A percentile compares a stretch with the other conserved stretches of the same genome.
These are phyloP conservation scores for Pulveroboletus ravenelii DNA, from an alignment of 768 basidiomycete genomes.

Conservation along the genomic window DNA sequence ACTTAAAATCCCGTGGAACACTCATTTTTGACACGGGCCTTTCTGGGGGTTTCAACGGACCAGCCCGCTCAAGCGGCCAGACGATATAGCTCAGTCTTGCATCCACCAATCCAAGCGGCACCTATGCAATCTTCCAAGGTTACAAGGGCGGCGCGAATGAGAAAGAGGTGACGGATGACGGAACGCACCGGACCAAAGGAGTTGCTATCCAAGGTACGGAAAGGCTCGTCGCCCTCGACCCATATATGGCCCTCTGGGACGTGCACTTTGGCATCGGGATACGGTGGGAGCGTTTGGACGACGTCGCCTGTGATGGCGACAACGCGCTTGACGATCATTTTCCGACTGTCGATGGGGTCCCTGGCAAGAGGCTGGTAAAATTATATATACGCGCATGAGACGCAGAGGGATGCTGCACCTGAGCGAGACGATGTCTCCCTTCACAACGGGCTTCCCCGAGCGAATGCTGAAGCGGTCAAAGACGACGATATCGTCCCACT, in stretches of 20 bases:
- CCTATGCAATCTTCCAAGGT: constrained; percentile 1
- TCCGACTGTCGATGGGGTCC: constrained; percentile 52
- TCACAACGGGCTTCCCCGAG: constrained; percentile 33
- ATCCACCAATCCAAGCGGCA: constrained; percentile 47
- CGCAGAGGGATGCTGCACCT: constrained; percentile 35
- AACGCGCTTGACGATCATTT: constrained; percentile 61
- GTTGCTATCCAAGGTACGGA: constrained; percentile 66
- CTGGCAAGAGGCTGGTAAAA: constrained; percentile 30
- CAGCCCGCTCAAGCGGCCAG: constrained; percentile 50
- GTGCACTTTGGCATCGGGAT: constrained; percentile 47
- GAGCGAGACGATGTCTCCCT: constrained; percentile 65
- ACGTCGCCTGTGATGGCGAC: constrained; percentile 58
- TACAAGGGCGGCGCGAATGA: neutral
- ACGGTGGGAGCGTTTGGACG: constrained; percentile 66
- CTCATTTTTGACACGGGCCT: constrained; percentile 15
- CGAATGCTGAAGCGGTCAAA: constrained; percentile 52
- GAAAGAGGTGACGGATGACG: neutral
- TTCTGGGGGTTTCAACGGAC: constrained; percentile 29
- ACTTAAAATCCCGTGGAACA: constrained; percentile 18
- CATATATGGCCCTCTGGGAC: constrained; percentile 65
- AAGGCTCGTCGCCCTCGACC: constrained; percentile 52
- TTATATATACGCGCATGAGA: neutral
- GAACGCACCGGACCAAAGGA: constrained; percentile 59
- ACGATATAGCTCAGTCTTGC: constrained; percentile 46
- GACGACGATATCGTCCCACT: constrained; percentile 55